Percentiles rank a stretch among this genome's conserved stretches.
Conservation (phyloP, 106 monocot genomes). For the Narthecium ossifragum region DNA sequence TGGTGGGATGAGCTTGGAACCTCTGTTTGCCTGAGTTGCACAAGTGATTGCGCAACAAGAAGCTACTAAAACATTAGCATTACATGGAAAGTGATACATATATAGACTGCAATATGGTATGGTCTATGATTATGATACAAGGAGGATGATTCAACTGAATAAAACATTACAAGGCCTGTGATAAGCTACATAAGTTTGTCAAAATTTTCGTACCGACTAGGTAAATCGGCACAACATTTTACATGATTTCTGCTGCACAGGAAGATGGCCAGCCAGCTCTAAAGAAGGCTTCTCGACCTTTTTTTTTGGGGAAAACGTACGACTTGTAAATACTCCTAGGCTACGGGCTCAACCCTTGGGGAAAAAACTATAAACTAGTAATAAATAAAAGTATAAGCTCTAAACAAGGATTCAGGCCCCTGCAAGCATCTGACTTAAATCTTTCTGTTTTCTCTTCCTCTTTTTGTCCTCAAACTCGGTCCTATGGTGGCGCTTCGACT, state of each 20-base stretch:
- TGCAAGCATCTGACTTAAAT: constrained; percentile 6
- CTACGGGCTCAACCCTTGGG: not conserved
- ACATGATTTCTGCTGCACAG: no score
- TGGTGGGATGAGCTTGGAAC: no score
- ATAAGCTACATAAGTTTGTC: not conserved
- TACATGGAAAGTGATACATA: not conserved
- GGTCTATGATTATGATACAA: not conserved
- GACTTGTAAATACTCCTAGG: not conserved
- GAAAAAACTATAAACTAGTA: not conserved
- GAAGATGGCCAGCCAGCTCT: no score
- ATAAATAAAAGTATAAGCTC: not conserved
- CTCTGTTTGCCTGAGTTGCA: no score
- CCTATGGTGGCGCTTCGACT: constrained; percentile 38
- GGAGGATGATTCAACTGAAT: no score
- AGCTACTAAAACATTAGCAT: no score
- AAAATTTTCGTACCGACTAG: no score
- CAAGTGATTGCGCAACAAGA: no score
- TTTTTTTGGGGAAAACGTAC: not conserved
- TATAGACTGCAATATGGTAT: not conserved
- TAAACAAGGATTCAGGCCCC: not conserved
- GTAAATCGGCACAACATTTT: no score
- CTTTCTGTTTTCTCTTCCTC: constrained; percentile 55
- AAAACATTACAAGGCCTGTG: not conserved
- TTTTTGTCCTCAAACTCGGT: constrained; percentile 24
- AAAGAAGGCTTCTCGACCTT: not conserved